phyloP scores from a whole-genome alignment of 176 grass and related monocot species.

The Melocanna baccifera region DNA sequence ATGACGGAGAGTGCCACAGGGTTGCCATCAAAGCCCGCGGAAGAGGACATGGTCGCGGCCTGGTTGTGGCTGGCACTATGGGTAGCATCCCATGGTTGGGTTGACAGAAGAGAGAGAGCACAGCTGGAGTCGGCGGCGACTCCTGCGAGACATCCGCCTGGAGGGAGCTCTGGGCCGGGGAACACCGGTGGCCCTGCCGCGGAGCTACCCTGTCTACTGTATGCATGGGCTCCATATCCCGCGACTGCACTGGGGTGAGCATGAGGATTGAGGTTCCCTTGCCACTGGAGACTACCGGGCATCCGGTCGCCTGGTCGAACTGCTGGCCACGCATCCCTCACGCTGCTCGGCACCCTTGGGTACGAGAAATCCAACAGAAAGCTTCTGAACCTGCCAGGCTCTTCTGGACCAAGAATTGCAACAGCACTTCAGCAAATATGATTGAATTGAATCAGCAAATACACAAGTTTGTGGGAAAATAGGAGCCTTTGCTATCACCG shows the following conservation, averaged over 20 bases:
- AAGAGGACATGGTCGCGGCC: conserved; percentile 33
- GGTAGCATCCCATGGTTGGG: conserved; percentile 63
- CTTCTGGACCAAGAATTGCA: conserved; percentile 35
- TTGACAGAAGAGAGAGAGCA: conserved; percentile 99
- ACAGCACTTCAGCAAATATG: conserved; percentile 1
- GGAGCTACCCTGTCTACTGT: conserved; percentile 32
- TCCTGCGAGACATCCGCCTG: conserved; percentile 48
- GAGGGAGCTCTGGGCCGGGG: conserved; percentile 54
- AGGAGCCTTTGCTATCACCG: conserved; percentile 37
- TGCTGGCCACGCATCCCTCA: conserved; percentile 53
- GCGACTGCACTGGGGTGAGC: conserved; percentile 30
- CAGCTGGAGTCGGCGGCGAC: conserved; percentile 81
- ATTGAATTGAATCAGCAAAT: neutral
- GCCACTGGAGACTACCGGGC: conserved; percentile 53
- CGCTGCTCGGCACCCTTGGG: conserved; percentile 60
- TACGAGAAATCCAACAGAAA: conserved; percentile 80
- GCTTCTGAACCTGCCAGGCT: conserved; percentile 67
- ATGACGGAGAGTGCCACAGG: conserved; percentile 47
- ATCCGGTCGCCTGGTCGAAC: conserved; percentile 42
- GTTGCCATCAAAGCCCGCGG: conserved; percentile 40
- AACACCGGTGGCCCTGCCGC: conserved; percentile 30
- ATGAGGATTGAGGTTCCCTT: conserved; percentile 37
- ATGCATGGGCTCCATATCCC: conserved; percentile 37
- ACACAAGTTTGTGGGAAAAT: neutral
- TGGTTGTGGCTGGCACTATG: conserved; percentile 37